Base-by-base conservation (phyloP, 441 rosid genomes). In the Flueggea neowawraea region DNA sequence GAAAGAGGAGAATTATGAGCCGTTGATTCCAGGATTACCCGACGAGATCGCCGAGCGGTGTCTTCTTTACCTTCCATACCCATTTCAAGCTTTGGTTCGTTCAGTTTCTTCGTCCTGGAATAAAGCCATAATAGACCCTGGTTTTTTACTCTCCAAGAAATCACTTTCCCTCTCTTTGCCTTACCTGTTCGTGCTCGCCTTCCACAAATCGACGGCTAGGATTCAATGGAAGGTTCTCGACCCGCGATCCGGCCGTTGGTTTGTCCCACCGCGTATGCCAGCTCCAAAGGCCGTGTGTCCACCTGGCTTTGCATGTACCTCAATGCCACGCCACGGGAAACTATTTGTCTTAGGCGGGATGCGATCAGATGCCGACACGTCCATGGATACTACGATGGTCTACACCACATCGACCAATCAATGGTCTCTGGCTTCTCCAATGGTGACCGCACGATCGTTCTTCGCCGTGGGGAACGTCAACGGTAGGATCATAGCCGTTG, bases 21-120 rank as follows among this genome's bases (percentile, higher is more conserved):
- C 81, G n/a, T 72, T 86, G 76, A 81, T 88, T 62, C 92, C 92
- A 33, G 90, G 88, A 17, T 66, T 88, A 45, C 90, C 90, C 3
- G 81, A 84, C 65, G 95, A 88, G 61, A 76, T 88, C 51, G 78
- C 83, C 0, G 84, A 84, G 82, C 75, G 73, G 4, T 88, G 92
- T 69, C 88, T 88, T 39, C 84, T 84, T 57, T 73, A 73, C 64
- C 79, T 88, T 41, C 92, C 87, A 0, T 88, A 82, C 50, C 92
- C 95, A 4, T 79, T 82, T 62, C 86, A 79, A 60, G 65, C 82
- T 58, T 75, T 80, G 61, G 75, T 63, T 2, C 87, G 87, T 55
- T 78, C 84, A 7, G 92, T 88, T 64, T 86, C 85, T 11, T 82
- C 80, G 68, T 80, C 89, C 0, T 88, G 95, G 95, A 85, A 85